These are phyloP conservation scores for Echinosophora koreensis DNA, from an alignment of 306 rosid species.

Conservation along the genomic window DNA sequence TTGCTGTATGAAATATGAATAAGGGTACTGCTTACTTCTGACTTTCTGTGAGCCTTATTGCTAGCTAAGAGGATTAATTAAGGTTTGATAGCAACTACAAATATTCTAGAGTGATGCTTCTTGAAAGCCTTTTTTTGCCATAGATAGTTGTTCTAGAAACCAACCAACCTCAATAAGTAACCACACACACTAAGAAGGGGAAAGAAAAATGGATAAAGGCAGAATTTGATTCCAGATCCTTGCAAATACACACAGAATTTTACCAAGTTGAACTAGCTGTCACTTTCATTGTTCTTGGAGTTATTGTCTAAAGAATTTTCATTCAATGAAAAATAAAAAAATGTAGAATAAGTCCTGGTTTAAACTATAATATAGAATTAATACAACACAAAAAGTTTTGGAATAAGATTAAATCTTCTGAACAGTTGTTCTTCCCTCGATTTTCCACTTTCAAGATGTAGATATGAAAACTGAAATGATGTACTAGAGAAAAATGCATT, in stretches of 20 bases:
- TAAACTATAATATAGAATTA: background rate
- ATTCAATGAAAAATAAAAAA: background rate
- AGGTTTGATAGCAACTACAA: conserved; percentile 31
- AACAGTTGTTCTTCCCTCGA: background rate
- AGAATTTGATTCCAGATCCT: too few species aligned
- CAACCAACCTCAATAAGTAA: too few species aligned
- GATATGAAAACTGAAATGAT: too few species aligned
- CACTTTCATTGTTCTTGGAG: background rate
- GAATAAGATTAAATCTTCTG: background rate
- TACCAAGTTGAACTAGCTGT: too few species aligned
- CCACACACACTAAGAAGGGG: too few species aligned
- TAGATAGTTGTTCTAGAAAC: too few species aligned
- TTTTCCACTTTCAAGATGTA: too few species aligned
- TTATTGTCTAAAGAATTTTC: background rate
- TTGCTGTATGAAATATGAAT: conserved; percentile 25
- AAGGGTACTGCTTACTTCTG: conserved; percentile 16
- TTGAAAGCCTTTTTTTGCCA: too few species aligned
- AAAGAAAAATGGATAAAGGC: too few species aligned
- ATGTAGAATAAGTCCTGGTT: conserved; percentile 10
- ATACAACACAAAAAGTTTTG: background rate
- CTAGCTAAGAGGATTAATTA: conserved; percentile 40
- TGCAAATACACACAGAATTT: too few species aligned
- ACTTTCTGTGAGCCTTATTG: conserved; percentile 31
- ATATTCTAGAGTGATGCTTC: too few species aligned
- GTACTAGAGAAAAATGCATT: too few species aligned